A percentile compares a stretch with the other conserved stretches of the same genome.
These are phyloP conservation scores for Sugiyamaella smithiae DNA, from an alignment of 805 yeast genomes.

Conservation along the genomic window DNA sequence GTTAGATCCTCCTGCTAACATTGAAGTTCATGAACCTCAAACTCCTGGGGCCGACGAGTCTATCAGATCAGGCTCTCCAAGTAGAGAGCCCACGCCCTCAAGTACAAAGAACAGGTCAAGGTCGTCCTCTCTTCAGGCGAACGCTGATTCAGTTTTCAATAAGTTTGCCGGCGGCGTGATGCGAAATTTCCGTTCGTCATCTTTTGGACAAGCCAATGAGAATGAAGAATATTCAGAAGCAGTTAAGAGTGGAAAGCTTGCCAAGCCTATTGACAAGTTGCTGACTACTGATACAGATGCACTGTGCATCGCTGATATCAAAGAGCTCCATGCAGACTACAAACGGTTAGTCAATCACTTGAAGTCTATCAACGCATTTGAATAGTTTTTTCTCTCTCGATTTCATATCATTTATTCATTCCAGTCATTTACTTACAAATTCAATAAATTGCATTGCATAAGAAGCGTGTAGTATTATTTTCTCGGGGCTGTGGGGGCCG, in stretches of 20 bases:
- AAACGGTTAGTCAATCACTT: conserved; percentile 35
- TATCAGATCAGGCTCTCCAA: neutral
- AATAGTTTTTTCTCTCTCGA: conserved; percentile 11
- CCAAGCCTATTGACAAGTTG: conserved; percentile 25
- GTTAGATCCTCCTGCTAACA: conserved; percentile 16
- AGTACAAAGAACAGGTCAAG: conserved; percentile 4
- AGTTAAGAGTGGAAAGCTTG: conserved; percentile 12
- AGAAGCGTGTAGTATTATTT: too few relatives aligned
- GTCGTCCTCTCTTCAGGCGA: conserved; percentile 11
- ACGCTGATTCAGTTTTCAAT: conserved; percentile 12
- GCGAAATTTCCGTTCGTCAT: conserved; percentile 19
- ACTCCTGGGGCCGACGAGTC: neutral
- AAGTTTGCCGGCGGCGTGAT: conserved; percentile 21
- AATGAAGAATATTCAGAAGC: conserved; percentile 6
- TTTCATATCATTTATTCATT: neutral
- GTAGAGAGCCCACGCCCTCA: conserved; percentile 10
- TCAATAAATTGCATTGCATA: neutral
- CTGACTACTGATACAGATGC: conserved; percentile 29
- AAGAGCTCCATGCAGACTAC: conserved; percentile 37
- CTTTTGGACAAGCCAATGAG: conserved; percentile 12
- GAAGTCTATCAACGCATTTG: conserved; percentile 29
- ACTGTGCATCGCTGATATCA: conserved; percentile 36
- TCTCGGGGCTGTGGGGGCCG: too few relatives aligned
- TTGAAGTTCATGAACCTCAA: conserved; percentile 19
- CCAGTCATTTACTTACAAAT: neutral